phyloP scores from a whole-genome alignment of 1,139 yeast species.

The Spathaspora sp. region DNA sequence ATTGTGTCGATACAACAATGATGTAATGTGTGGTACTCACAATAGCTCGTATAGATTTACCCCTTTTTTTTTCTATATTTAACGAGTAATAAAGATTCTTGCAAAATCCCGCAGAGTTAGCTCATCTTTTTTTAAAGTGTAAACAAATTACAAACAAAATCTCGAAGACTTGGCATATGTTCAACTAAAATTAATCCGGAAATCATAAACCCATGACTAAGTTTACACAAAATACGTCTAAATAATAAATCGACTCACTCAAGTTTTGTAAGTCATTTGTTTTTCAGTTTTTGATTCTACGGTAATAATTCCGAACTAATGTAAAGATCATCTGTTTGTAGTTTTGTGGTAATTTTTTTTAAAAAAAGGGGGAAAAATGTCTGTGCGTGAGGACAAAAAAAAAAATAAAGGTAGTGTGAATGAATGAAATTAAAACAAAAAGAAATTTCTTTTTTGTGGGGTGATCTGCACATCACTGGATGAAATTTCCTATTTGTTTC shows the following conservation, averaged over 20 bases:
- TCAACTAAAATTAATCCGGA: background rate
- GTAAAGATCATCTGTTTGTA: background rate
- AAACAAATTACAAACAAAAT: background rate
- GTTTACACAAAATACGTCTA: background rate
- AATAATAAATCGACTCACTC: background rate
- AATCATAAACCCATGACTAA: background rate
- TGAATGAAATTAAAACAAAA: no score
- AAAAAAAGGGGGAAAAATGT: background rate
- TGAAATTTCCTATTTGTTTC: background rate
- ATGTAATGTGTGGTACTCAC: background rate
- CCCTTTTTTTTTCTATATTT: background rate
- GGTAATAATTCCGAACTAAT: background rate
- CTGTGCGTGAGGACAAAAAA: background rate
- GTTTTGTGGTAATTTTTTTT: background rate
- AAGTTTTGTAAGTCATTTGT: background rate
- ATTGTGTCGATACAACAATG: background rate
- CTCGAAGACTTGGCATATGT: background rate
- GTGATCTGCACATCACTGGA: slow-evolving; percentile 2
- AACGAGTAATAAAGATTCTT: background rate
- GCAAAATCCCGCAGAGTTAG: no score
- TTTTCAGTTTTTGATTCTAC: background rate
- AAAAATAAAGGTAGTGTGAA: slow-evolving; percentile 1
- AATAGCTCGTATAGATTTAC: background rate
- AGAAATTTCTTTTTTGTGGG: slow-evolving; percentile 8
- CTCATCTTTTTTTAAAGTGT: background rate